phyloP scores from a whole-genome alignment of 768 basidiomycete genomes.

The Pisolithus tinctorius region DNA sequence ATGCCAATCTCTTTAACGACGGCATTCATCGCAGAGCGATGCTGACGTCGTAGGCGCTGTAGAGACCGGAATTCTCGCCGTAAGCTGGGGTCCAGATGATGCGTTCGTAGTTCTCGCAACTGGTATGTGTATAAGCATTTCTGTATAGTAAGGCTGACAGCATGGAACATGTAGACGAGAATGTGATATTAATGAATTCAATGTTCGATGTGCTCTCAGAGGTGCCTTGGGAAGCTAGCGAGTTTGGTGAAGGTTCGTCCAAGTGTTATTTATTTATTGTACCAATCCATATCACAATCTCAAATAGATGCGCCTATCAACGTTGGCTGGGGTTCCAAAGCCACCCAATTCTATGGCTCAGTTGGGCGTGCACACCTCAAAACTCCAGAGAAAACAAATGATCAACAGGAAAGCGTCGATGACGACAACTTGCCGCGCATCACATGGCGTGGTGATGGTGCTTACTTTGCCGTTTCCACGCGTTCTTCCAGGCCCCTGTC shows the following conservation, averaged over 20 bases:
- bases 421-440: slow-evolving; percentile 71
- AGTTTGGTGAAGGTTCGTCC: slow-evolving; percentile 73
- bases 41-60: slow-evolving; percentile 81
- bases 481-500: slow-evolving; percentile 37
- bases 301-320: slow-evolving; percentile 78
- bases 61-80: slow-evolving; percentile 76
- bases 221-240: slow-evolving; percentile 55
- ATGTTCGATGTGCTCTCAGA: slow-evolving; percentile 88
- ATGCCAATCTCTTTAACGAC: not conserved
- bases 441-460: slow-evolving; percentile 91
- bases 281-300: too few species aligned
- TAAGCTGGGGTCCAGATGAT: slow-evolving; percentile 90
- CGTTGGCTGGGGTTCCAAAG: slow-evolving; percentile 96
- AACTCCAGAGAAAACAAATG: slow-evolving; percentile 41
- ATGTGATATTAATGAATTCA: slow-evolving; percentile 82
- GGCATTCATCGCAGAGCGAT: slow-evolving; percentile 12
- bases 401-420: slow-evolving; percentile 51
- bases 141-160: not conserved
- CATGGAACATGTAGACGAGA: slow-evolving; percentile 50
- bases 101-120: slow-evolving; percentile 78
- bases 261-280: too few species aligned
- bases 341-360: slow-evolving; percentile 97
- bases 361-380: slow-evolving; percentile 61
- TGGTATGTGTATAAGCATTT: slow-evolving; percentile 34
- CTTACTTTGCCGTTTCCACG: slow-evolving; percentile 81